Evolutionary conservation across 2,329 filamentous ascomycete genomes (phyloP).

Genomic region (Tolypocladium cylindrosporum): DNA sequence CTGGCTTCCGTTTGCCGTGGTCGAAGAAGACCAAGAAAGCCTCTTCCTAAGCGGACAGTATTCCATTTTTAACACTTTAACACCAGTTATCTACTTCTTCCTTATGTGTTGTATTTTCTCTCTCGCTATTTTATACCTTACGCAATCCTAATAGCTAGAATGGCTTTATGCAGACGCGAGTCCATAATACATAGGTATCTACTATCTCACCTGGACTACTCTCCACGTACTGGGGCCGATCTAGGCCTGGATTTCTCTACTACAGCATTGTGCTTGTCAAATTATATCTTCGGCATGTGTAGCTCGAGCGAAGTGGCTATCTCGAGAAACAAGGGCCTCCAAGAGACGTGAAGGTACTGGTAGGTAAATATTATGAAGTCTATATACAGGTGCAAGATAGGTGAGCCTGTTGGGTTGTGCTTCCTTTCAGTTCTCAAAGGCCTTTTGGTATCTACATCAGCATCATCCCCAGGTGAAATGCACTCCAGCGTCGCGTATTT

Average conservation of each 20-base stretch:
- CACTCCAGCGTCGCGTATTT: neutral
- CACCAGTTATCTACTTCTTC: neutral
- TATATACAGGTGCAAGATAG: neutral
- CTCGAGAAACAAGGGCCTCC: too few species aligned
- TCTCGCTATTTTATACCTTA: neutral
- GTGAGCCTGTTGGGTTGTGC: neutral
- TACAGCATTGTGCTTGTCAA: too few species aligned
- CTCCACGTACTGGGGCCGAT: too few species aligned
- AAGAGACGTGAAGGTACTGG: neutral
- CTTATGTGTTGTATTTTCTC: neutral
- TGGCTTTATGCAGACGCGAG: neutral
- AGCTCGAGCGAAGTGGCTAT: too few species aligned
- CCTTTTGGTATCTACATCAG: neutral
- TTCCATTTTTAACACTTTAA: neutral
- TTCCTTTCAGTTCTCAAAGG: too few species aligned
- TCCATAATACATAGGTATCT: neutral
- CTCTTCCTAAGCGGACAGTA: neutral
- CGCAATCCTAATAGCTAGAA: neutral
- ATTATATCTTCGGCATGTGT: neutral
- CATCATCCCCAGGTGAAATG: neutral
- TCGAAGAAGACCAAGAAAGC: slow-evolving; percentile 4
- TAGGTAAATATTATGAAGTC: neutral
- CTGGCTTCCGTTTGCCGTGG: slow-evolving; percentile 5
- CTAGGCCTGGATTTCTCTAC: too few species aligned
- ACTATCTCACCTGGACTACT: too few species aligned